Conservation (phyloP, 1,139 yeast genomes). For the Debaryomyces psychrophilus region DNA sequence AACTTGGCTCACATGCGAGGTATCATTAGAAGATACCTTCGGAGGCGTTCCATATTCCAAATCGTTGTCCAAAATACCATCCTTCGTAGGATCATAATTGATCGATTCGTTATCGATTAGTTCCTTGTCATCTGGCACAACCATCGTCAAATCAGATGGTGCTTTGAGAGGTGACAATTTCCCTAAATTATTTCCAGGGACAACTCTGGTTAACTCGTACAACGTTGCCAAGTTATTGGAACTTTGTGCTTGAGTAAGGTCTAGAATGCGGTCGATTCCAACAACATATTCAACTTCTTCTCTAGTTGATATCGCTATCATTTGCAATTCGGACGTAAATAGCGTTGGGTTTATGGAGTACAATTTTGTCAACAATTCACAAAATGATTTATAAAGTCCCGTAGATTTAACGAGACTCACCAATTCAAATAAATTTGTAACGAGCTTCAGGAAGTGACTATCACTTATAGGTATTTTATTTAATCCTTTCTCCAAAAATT, state of each 20-base stretch:
- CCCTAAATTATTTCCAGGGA: conserved; percentile 21
- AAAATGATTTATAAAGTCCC: conserved; percentile 28
- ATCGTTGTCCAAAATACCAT: not conserved
- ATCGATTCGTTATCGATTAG: not conserved
- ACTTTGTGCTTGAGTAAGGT: conserved; percentile 19
- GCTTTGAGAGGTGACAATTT: conserved; percentile 35
- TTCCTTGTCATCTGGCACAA: conserved; percentile 30
- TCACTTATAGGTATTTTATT: conserved; percentile 41
- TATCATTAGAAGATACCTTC: not conserved
- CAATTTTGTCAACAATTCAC: conserved; percentile 31
- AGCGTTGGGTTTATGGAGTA: conserved; percentile 33
- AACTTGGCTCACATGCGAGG: not conserved
- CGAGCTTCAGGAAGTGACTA: conserved; percentile 31
- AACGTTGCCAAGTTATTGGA: conserved; percentile 18
- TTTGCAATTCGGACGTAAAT: conserved; percentile 31
- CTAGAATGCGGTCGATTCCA: conserved; percentile 34
- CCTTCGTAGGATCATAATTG: not conserved
- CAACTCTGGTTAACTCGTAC: conserved; percentile 34
- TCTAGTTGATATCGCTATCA: conserved; percentile 27
- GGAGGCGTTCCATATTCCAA: not conserved
- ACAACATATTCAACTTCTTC: conserved; percentile 40
- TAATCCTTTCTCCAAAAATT: conserved; percentile 29
- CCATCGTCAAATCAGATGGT: conserved; percentile 43
- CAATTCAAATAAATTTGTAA: conserved; percentile 35
- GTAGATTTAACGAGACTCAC: conserved; percentile 39